phyloP scores from a whole-genome alignment of 2,329 filamentous ascomycete species.

The Alternaria brassicae region DNA sequence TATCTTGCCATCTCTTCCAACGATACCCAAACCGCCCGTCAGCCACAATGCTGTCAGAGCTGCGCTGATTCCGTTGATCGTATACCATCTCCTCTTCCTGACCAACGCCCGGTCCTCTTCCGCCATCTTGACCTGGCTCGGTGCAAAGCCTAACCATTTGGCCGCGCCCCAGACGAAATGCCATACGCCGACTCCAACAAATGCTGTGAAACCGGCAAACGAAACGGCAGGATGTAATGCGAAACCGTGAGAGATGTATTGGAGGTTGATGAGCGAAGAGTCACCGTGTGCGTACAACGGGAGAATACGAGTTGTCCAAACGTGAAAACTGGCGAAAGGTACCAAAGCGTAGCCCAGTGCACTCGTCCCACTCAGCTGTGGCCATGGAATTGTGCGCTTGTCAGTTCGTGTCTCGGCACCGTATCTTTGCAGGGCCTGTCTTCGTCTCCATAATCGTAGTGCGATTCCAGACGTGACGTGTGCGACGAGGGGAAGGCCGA shows the following conservation, averaged over 20 bases:
- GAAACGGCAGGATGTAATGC: conserved; percentile 71
- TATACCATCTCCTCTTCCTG: conserved; percentile 72
- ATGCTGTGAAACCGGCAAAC: conserved; percentile 71
- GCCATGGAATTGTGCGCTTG: conserved; percentile 67
- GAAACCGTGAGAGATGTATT: conserved; percentile 86
- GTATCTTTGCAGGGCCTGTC: conserved; percentile 75
- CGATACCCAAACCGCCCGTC: conserved; percentile 77
- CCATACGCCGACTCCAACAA: conserved; percentile 72
- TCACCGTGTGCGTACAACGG: conserved; percentile 82
- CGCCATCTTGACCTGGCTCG: conserved; percentile 60
- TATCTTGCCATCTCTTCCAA: conserved; percentile 73
- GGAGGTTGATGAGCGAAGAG: conserved; percentile 82
- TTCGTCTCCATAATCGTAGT: conserved; percentile 76
- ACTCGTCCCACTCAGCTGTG: conserved; percentile 72
- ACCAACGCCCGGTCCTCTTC: conserved; percentile 59
- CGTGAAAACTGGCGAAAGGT: conserved; percentile 72
- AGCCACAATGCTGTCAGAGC: conserved; percentile 75
- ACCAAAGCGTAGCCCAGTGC: conserved; percentile 74
- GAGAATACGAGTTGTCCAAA: conserved; percentile 75
- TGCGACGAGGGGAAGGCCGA: conserved; percentile 74
- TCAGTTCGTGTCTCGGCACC: conserved; percentile 69
- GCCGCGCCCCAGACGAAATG: conserved; percentile 87
- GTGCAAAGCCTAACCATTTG: conserved; percentile 76
- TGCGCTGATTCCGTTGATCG: conserved; percentile 70
- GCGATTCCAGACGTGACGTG: conserved; percentile 81